A percentile compares a stretch with the other conserved stretches of the same genome.
Conservation (phyloP, 176 grass and related monocot genomes). For the Poa pratensis region DNA sequence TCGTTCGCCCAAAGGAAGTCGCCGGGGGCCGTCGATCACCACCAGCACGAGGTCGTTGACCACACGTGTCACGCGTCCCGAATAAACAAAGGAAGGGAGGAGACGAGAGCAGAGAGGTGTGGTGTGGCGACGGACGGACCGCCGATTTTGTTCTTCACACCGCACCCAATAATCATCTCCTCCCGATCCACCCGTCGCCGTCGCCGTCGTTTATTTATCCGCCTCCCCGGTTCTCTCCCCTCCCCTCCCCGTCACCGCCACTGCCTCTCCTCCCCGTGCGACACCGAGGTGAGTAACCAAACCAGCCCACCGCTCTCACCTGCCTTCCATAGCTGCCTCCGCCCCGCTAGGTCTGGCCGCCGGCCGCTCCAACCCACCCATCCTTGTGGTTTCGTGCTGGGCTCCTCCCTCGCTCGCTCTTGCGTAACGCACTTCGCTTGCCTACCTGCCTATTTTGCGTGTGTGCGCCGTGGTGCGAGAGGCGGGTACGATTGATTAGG, state of each 20-base stretch:
- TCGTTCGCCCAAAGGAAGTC: too few species aligned
- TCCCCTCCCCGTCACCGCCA: too few species aligned
- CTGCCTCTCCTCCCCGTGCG: too few species aligned
- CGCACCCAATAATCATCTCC: too few species aligned
- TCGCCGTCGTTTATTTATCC: conserved; percentile 17
- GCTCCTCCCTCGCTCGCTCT: background rate
- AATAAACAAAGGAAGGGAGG: background rate
- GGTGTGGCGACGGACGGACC: background rate
- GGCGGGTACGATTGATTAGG: background rate
- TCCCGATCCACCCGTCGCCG: background rate
- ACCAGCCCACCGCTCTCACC: background rate
- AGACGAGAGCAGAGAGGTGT: too few species aligned
- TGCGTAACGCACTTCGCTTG: background rate
- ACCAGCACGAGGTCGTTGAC: too few species aligned
- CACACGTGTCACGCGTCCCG: background rate
- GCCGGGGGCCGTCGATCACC: background rate
- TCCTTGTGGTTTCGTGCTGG: background rate
- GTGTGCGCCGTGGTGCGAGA: background rate
- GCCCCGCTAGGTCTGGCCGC: background rate
- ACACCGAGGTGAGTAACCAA: background rate
- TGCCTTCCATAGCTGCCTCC: background rate
- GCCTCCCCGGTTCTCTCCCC: too few species aligned
- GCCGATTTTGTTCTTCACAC: conserved; percentile 11
- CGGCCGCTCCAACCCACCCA: background rate
- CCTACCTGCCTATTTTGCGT: too few species aligned